Base-by-base conservation (phyloP, 768 basidiomycete species). In the Sporobolomyces phaffii region DNA sequence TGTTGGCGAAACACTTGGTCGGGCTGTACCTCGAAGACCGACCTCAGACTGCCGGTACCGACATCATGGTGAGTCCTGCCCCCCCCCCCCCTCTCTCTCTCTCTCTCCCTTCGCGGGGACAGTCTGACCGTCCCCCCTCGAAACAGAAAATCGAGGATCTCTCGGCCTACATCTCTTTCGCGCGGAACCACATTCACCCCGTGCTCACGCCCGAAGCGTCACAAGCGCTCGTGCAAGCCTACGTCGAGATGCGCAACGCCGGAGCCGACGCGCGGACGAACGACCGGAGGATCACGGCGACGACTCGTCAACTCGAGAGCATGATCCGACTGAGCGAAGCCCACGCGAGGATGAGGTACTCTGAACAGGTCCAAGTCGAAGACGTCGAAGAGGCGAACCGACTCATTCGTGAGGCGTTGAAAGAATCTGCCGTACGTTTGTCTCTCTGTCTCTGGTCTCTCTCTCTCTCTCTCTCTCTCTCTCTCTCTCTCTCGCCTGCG, bases 241-340 rank as follows among this genome's bases (percentile, higher is more conserved):
- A 99, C 78, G 92, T 96, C 63, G 88, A 90, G 69, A 89, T 99
- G 83, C 88, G 96, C 56, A 88, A 88, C 75, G 86, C 90, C 74
- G 94, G 94, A 26, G 75, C 87, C 60, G 94, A 98, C 76, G 87
- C 91, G 2, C 86, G 91, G 22, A 84, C 85, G 1, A 84, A 84
- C 65, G 94, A 98, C 78, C 90, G 90, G 76, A 86, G 94, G 17
- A 99, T 99, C 78, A 99, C 96, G 0, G 96, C 96, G 0, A 98
- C 96, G 36, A 98, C 96, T 0, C 85, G 96, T 53, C 94, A 99
- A 78, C 84, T 99, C 20, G 96, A 99, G 78, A 89, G 87, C 73
- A 90, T 99, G 85, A 96, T 99, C 74, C 72, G 75, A 8, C 84
- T 99, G 31, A 87, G 89, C 0, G 96, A 99, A 78, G 96, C 89